A percentile compares a stretch with the other conserved stretches of the same genome.
Evolutionary conservation across 805 yeast genomes (phyloP).

Genomic region (Suhomyces prunicola): DNA sequence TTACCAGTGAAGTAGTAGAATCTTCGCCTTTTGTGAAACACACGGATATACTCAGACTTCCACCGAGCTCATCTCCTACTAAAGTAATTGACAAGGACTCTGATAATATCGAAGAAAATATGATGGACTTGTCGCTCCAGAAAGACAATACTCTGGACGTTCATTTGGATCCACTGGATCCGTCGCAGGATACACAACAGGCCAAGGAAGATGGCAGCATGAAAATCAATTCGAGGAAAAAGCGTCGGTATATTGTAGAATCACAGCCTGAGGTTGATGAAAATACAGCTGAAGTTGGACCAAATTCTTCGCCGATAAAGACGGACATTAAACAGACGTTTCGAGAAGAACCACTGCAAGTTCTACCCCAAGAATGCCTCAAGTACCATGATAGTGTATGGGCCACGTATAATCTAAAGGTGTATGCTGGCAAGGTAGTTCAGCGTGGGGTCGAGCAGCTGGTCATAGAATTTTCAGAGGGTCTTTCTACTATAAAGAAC

Average conservation of each 20-base stretch:
- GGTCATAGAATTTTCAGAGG: slow-evolving; percentile 42
- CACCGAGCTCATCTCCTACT: slow-evolving; percentile 5
- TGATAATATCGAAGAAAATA: not conserved
- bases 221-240: not conserved
- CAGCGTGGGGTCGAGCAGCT: slow-evolving; percentile 23
- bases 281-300: not conserved
- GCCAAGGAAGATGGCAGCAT: not conserved
- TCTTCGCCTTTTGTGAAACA: slow-evolving; percentile 20
- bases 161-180: not conserved
- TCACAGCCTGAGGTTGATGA: slow-evolving; percentile 12
- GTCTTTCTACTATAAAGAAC: slow-evolving; percentile 30
- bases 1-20: slow-evolving; percentile 18
- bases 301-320: not conserved
- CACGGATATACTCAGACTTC: slow-evolving; percentile 8
- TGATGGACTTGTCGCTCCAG: not conserved
- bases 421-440: slow-evolving; percentile 48
- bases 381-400: slow-evolving; percentile 41
- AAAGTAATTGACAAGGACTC: not conserved
- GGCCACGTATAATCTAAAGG: slow-evolving; percentile 48
- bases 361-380: slow-evolving; percentile 9
- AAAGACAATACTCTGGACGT: not conserved
- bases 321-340: not conserved
- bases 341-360: slow-evolving; percentile 9
- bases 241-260: slow-evolving; percentile 8
- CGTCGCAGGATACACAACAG: not conserved